Evolutionary conservation across 192 early-diverging fungal species (phyloP).

Genomic region (Endogone sp.): DNA sequence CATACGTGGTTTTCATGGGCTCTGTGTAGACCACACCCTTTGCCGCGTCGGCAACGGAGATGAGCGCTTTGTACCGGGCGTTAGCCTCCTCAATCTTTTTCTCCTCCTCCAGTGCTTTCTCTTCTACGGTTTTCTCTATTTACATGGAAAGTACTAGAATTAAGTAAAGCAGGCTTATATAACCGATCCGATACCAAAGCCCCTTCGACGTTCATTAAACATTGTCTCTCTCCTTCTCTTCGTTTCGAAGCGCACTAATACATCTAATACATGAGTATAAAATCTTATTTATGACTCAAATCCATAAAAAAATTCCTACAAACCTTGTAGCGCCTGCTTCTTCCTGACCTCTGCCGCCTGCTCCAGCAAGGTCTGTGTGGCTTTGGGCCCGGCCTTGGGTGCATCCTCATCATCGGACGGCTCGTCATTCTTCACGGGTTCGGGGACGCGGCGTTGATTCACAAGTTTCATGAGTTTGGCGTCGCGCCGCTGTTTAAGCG

Average conservation of each 20-base stretch:
- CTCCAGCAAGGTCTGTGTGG: conserved; percentile 76
- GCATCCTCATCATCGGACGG: conserved; percentile 42
- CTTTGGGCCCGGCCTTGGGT: conserved; percentile 48
- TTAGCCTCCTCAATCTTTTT: conserved; percentile 79
- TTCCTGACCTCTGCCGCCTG: conserved; percentile 75
- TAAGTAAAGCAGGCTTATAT: neutral
- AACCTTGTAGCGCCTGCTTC: conserved; percentile 47
- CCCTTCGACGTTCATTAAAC: no score
- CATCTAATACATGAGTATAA: neutral
- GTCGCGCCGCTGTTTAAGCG: conserved; percentile 58
- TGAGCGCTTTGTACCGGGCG: conserved; percentile 71
- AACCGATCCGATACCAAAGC: no score
- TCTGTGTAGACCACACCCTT: conserved; percentile 84
- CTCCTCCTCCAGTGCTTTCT: conserved; percentile 83
- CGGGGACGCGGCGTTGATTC: conserved; percentile 20
- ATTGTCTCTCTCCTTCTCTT: no score
- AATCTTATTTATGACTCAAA: neutral
- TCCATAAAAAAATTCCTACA: neutral
- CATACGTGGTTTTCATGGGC: conserved; percentile 72
- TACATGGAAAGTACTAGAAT: neutral
- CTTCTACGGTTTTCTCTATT: conserved; percentile 67
- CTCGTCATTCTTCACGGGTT: conserved; percentile 27
- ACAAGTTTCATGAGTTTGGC: conserved; percentile 47
- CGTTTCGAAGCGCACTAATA: neutral
- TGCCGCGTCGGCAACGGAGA: conserved; percentile 83